Evolutionary conservation across 1,139 yeast genomes (phyloP).

Genomic region (Taphrina populina): DNA sequence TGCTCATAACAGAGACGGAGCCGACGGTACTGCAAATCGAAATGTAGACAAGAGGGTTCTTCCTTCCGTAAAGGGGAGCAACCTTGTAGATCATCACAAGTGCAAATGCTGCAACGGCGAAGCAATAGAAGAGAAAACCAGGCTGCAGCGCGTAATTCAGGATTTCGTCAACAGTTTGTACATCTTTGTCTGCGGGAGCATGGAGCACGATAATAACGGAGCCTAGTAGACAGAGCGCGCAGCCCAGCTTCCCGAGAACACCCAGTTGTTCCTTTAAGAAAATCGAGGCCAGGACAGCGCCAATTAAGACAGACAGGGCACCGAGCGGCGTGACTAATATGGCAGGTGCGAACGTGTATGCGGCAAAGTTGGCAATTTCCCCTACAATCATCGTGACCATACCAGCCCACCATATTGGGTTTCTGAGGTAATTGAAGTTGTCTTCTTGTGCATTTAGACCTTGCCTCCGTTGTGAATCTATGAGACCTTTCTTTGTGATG

Average conservation of each 20-base stretch:
- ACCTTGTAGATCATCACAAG: conserved; percentile 77
- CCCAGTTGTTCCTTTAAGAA: conserved; percentile 86
- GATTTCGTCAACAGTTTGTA: conserved; percentile 84
- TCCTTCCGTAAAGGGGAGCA: conserved; percentile 76
- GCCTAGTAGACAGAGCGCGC: conserved; percentile 86
- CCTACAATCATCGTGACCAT: conserved; percentile 80
- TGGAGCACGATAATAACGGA: conserved; percentile 86
- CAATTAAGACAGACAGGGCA: conserved; percentile 84
- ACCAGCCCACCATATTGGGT: conserved; percentile 96
- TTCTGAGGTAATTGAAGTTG: conserved; percentile 70
- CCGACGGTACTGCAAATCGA: conserved; percentile 91
- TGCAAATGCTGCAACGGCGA: conserved; percentile 63
- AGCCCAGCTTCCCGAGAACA: conserved; percentile 86
- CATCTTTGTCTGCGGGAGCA: conserved; percentile 91
- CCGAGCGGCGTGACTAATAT: conserved; percentile 89
- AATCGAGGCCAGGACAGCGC: conserved; percentile 83
- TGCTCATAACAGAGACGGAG: conserved; percentile 85
- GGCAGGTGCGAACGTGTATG: conserved; percentile 94
- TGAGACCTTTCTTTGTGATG: conserved; percentile 81
- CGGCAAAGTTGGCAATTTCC: conserved; percentile 89
- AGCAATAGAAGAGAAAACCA: conserved; percentile 70
- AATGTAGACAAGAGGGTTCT: conserved; percentile 84
- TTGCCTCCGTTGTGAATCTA: conserved; percentile 64
- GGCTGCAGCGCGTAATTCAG: conserved; percentile 77
- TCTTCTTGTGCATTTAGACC: conserved; percentile 57